Evolutionary conservation across 768 basidiomycete species (phyloP).

Genomic region (Hysterangium stoloniferum): DNA sequence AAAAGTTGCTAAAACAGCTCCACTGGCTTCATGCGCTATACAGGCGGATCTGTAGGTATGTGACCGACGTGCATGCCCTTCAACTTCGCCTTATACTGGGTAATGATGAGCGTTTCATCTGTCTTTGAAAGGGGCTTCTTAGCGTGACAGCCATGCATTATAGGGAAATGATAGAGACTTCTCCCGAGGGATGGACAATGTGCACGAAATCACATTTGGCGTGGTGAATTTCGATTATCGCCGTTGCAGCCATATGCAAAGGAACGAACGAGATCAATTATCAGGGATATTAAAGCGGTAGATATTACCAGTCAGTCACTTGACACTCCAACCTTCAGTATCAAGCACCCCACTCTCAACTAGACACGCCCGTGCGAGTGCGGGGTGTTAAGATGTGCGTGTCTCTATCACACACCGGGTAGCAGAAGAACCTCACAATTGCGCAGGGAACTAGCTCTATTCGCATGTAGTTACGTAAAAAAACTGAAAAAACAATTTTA

Average conservation of each 20-base stretch:
- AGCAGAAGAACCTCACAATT: no score
- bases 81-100: no score
- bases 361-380: neutral
- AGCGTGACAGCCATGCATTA: constrained; percentile 21
- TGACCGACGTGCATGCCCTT: no score
- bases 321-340: constrained; percentile 3
- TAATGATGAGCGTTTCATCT: constrained; percentile 2
- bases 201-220: constrained; percentile 24
- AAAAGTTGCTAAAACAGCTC: no score
- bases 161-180: constrained; percentile 23
- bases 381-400: no score
- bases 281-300: neutral
- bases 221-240: constrained; percentile 29
- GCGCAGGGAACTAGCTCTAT: no score
- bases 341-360: neutral
- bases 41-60: no score
- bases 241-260: constrained; percentile 24
- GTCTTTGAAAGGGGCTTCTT: constrained; percentile 18
- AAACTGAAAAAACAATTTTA: no score
- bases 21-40: no score
- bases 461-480: no score
- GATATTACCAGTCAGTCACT: neutral
- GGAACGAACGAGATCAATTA: constrained; percentile 14
- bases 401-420: no score
- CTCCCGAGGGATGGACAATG: constrained; percentile 28